Evolutionary conservation across 2,329 filamentous ascomycete species (phyloP), one percentile per base, ranked within the genome.

Genomic region (Trichoderma simmonsii): DNA sequence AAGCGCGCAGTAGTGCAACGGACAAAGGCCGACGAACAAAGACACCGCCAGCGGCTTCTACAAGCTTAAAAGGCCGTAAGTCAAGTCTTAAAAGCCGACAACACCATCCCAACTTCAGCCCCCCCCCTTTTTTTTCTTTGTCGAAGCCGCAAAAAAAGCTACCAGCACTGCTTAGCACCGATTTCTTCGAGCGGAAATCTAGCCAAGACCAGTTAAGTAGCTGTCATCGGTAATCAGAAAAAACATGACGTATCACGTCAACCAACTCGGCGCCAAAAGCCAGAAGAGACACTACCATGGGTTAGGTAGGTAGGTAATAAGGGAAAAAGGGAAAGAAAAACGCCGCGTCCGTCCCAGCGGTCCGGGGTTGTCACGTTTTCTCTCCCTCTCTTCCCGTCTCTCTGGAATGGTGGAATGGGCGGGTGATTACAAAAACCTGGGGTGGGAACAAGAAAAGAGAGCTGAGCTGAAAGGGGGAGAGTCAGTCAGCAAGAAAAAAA

Each of bases 141-240:
- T 36, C 18, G 43, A 30, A 18, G 26, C 66, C 66, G 66, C 36
- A n/a, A 39, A n/a, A n/a, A 39, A 48, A 51, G 56, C 39, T 48
- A 48, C 36, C 36, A 39, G 15, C 15, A 12, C 56, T 18, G 24
- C 51, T 61, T 69, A 69, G 66, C 56, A 32, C 36, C 36, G 43
- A 26, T 43, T 60, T 6, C 34, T 14, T 61, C 6, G 6, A 36
- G 36, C 65, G 65, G 56, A 57, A n/a, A 36, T 36, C 39, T 67
- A 51, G 48, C 66, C 57, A 70, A 70, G 28, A 70, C 57, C 28
- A 62, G 66, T 28, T 36, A 61, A 70, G 24, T 36, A n/a, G 14
- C 28, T 61, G 66, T 70, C 66, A 70, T 48, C 30, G 28, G 39
- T 15, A 62, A 36, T n/a, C 28, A 56, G 7, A 39, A 18, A 18